These are phyloP conservation scores for Micractinium sp. DNA, from an alignment of 139 green algal genomes.

Conservation along the genomic window DNA sequence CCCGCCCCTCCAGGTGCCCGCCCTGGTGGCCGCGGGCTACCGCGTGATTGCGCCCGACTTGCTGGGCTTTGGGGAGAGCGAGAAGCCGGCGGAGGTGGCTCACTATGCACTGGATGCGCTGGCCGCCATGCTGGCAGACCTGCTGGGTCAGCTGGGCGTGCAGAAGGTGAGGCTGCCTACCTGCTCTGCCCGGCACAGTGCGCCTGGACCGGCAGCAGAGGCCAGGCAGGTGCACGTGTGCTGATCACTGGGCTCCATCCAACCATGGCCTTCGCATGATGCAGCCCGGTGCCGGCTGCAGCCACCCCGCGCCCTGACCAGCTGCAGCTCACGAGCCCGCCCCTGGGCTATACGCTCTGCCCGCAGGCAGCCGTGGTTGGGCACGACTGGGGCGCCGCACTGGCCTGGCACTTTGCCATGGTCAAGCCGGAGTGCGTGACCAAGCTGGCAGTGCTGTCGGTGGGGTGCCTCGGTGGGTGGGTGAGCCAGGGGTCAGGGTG, in stretches of 20 bases:
- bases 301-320: no score
- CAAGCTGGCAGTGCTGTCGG: background rate
- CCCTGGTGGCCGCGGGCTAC: background rate
- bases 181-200: no score
- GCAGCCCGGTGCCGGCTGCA: no score
- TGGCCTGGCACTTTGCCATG: slow-evolving; percentile 10
- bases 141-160: background rate
- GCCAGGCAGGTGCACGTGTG: no score
- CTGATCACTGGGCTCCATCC: no score
- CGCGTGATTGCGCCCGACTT: background rate
- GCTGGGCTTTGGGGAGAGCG: background rate
- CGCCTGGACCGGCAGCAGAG: background rate
- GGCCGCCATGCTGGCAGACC: background rate
- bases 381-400: slow-evolving; percentile 1
- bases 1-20: background rate
- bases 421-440: background rate
- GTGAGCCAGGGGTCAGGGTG: background rate
- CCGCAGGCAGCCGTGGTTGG: background rate
- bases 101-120: background rate
- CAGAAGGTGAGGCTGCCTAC: background rate
- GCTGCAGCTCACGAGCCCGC: no score
- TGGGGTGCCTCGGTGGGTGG: background rate
- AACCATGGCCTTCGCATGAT: background rate
- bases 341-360: background rate
- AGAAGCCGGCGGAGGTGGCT: background rate